Evolutionary conservation across 2,329 filamentous ascomycete genomes (phyloP).

Genomic region (Nannizziopsis barbatae): DNA sequence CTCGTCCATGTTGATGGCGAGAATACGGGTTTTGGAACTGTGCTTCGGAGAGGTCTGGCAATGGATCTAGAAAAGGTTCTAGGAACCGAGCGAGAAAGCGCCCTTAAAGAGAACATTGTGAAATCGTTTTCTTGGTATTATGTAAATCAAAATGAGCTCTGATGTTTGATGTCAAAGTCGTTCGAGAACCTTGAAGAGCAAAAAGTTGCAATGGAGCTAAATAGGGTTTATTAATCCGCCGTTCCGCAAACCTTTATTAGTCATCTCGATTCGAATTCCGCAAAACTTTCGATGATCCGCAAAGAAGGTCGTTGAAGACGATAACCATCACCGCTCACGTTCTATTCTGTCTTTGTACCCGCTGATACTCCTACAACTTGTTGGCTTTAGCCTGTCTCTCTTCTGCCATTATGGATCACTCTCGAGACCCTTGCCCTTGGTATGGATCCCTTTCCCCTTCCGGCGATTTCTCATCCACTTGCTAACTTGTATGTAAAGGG

Average conservation of each 20-base stretch:
- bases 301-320: too few species aligned
- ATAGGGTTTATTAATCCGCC: too few species aligned
- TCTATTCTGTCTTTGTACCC: too few species aligned
- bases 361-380: not conserved
- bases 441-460: not conserved
- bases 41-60: constrained; percentile 38
- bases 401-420: constrained; percentile 64
- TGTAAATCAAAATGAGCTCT: not conserved
- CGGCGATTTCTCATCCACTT: not conserved
- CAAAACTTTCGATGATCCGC: too few species aligned
- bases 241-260: too few species aligned
- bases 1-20: constrained; percentile 37
- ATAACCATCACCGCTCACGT: not conserved
- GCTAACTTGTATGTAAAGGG: constrained; percentile 32
- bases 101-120: constrained; percentile 60
- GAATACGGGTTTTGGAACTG: constrained; percentile 41
- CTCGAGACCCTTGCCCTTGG: constrained; percentile 88
- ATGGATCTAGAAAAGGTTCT: constrained; percentile 50
- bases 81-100: constrained; percentile 55
- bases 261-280: too few species aligned
- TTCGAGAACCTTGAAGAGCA: too few species aligned
- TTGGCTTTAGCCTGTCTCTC: too few species aligned
- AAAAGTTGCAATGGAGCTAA: too few species aligned
- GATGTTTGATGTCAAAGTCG: not conserved
- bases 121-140: not conserved